phyloP scores from a whole-genome alignment of 805 yeast species.

The Starmerella floricola region DNA sequence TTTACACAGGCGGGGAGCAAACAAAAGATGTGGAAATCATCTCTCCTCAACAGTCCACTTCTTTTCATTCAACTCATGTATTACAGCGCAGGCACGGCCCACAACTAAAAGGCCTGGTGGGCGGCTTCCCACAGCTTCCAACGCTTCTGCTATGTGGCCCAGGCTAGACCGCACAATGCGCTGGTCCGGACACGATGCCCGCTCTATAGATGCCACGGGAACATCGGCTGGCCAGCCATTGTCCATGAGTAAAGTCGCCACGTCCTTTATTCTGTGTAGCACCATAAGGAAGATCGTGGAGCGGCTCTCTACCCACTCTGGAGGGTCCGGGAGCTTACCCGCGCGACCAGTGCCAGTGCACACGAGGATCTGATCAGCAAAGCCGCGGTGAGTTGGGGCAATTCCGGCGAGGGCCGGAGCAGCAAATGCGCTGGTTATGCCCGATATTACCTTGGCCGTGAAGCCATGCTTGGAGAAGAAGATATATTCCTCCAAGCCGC shows the following conservation, averaged over 20 bases:
- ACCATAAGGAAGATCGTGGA: slow-evolving; percentile 88
- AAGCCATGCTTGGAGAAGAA: slow-evolving; percentile 60
- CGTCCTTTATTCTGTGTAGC: slow-evolving; percentile 48
- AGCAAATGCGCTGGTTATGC: slow-evolving; percentile 78
- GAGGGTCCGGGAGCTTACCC: slow-evolving; percentile 68
- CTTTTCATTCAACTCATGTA: slow-evolving; percentile 25
- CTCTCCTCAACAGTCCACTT: slow-evolving; percentile 41
- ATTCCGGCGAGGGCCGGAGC: slow-evolving; percentile 73
- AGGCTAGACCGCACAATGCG: slow-evolving; percentile 66
- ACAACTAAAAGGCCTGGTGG: slow-evolving; percentile 86
- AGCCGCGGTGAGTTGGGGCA: slow-evolving; percentile 85
- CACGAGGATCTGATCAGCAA: slow-evolving; percentile 81
- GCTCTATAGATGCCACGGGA: slow-evolving; percentile 77
- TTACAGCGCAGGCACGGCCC: slow-evolving; percentile 62
- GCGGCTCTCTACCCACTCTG: slow-evolving; percentile 57
- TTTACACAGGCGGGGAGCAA: too few species aligned
- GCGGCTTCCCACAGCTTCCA: slow-evolving; percentile 65
- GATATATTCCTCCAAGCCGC: slow-evolving; percentile 85
- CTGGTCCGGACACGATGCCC: slow-evolving; percentile 91
- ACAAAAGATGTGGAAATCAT: too few species aligned
- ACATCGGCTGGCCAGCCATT: slow-evolving; percentile 57
- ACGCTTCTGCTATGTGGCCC: slow-evolving; percentile 54
- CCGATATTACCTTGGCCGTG: slow-evolving; percentile 67
- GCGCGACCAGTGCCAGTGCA: slow-evolving; percentile 92
- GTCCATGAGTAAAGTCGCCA: slow-evolving; percentile 33